Conservation (phyloP, 306 rosid species). For the Cucumis sativus region Cucumber_9930_V3 NC_026660.2:25901001-25901500, state of each 20-base stretch:
- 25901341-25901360: not conserved
- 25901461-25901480: constrained; percentile 23
- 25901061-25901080: not conserved
- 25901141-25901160: not conserved
- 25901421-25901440: constrained; percentile 38
- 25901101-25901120: not conserved
- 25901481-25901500: constrained; percentile 16
- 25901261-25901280: constrained; percentile 37
- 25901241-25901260: constrained; percentile 41
- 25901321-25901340: not conserved
- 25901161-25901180: not conserved
- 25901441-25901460: constrained; percentile 40
- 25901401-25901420: constrained; percentile 47
- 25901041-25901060: not conserved
- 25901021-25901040: not conserved
- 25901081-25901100: not conserved
- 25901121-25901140: not conserved
- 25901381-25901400: constrained; percentile 2
- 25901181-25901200: not conserved
- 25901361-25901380: not conserved
- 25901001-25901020: not conserved
- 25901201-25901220: constrained; percentile 38
- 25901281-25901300: constrained; percentile 24
- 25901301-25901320: not conserved
- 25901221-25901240: constrained; percentile 41